Conservation (phyloP, 345 rosid species). For the Euphorbia peplus region DNA sequence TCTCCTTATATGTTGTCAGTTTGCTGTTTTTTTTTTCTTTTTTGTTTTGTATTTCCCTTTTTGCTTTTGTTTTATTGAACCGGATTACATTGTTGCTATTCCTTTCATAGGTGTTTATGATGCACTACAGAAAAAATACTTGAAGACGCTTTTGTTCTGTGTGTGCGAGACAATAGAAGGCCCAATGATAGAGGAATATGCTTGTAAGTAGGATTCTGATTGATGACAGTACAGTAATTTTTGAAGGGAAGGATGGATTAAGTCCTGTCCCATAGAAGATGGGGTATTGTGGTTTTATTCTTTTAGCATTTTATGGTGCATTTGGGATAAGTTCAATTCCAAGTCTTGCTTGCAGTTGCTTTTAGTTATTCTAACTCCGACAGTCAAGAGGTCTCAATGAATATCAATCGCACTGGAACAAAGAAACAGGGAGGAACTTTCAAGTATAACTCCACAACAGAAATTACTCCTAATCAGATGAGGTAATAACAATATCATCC, state of each 20-base stretch:
- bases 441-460: constrained; percentile 60
- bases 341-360: constrained; percentile 62
- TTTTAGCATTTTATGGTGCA: not conserved
- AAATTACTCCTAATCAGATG: constrained; percentile 90
- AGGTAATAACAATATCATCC: constrained; percentile 39
- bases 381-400: constrained; percentile 80
- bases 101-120: constrained; percentile 70
- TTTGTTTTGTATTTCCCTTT: not conserved
- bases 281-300: not conserved
- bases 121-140: constrained; percentile 85
- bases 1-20: not conserved
- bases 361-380: constrained; percentile 78
- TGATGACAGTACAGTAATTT: not conserved
- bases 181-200: constrained; percentile 81
- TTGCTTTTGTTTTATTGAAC: not conserved
- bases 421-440: constrained; percentile 70
- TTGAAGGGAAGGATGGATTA: not conserved
- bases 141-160: constrained; percentile 84
- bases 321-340: not conserved
- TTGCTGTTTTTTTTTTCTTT: not conserved
- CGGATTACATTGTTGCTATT: not conserved
- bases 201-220: constrained; percentile 49
- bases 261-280: not conserved
- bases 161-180: constrained; percentile 76
- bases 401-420: constrained; percentile 73